Percentiles rank a stretch among this genome's conserved stretches.
Evolutionary conservation across 148 eudicot genomes (phyloP).

Genomic region (Chenopodium formosanum): DNA sequence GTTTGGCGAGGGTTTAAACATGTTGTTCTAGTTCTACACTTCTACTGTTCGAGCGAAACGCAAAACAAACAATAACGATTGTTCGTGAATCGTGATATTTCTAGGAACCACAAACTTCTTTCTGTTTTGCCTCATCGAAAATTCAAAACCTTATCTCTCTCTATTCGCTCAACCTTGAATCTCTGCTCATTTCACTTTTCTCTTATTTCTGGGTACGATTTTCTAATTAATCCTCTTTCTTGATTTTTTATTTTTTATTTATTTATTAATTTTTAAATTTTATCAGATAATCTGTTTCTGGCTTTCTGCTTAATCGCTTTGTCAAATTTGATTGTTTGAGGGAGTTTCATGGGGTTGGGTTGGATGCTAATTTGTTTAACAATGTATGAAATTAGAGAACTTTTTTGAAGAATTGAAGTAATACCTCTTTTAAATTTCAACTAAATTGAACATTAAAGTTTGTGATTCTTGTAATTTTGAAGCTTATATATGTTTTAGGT

Average conservation of each 20-base stretch:
- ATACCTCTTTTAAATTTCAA: not conserved
- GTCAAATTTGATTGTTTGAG: not conserved
- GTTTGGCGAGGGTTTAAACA: not conserved
- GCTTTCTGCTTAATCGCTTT: not conserved
- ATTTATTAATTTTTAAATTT: no score
- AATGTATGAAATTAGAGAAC: not conserved
- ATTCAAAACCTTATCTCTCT: no score
- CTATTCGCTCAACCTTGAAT: not conserved
- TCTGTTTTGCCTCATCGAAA: not conserved
- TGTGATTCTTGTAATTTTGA: not conserved
- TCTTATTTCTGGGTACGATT: not conserved
- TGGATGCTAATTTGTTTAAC: not conserved
- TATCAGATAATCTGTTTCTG: no score
- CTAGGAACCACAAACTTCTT: not conserved
- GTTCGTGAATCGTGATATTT: not conserved
- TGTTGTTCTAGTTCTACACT: not conserved
- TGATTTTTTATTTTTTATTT: not conserved
- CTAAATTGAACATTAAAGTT: not conserved
- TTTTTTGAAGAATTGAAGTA: not conserved
- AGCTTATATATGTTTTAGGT: not conserved
- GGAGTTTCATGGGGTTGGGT: conserved; percentile 3
- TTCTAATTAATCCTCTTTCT: not conserved
- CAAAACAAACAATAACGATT: not conserved
- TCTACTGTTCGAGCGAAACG: not conserved
- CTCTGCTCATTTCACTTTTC: not conserved